Percentiles rank a stretch among this genome's conserved stretches.
Conservation (phyloP, 768 basidiomycete species). For the Xerocomellus chrysenteron region DNA sequence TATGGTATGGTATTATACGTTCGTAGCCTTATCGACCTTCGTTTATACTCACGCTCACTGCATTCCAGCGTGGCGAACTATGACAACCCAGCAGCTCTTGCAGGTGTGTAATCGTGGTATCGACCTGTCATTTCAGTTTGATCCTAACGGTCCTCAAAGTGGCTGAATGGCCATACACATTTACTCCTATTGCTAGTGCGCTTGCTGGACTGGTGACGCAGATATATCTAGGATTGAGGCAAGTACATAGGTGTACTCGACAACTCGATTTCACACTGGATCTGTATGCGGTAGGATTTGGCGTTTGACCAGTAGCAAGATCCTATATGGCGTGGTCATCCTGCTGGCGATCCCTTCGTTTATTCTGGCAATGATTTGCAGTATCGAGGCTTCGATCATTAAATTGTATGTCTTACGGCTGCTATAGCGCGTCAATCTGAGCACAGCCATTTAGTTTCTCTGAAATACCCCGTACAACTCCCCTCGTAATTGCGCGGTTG, state of each 20-base stretch:
- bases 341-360: conserved; percentile 39
- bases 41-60: background rate
- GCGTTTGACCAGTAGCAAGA: background rate
- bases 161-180: conserved; percentile 42
- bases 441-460: too few species aligned
- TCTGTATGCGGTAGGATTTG: too few species aligned
- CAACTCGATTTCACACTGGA: too few species aligned
- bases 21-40: background rate
- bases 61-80: conserved; percentile 12
- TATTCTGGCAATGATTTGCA: conserved; percentile 36
- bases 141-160: conserved; percentile 22
- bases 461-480: background rate
- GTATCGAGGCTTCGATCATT: conserved; percentile 37
- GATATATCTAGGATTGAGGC: conserved; percentile 47
- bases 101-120: background rate
- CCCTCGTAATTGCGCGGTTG: too few species aligned
- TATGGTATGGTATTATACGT: conserved; percentile 22
- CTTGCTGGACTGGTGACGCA: conserved; percentile 51
- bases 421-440: background rate
- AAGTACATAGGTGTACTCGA: background rate
- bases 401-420: conserved; percentile 33
- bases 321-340: conserved; percentile 36
- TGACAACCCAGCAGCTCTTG: conserved; percentile 10
- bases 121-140: background rate
- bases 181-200: conserved; percentile 47